phyloP scores from a whole-genome alignment of 345 rosid genomes.

The Lepidium aucheri region DNA sequence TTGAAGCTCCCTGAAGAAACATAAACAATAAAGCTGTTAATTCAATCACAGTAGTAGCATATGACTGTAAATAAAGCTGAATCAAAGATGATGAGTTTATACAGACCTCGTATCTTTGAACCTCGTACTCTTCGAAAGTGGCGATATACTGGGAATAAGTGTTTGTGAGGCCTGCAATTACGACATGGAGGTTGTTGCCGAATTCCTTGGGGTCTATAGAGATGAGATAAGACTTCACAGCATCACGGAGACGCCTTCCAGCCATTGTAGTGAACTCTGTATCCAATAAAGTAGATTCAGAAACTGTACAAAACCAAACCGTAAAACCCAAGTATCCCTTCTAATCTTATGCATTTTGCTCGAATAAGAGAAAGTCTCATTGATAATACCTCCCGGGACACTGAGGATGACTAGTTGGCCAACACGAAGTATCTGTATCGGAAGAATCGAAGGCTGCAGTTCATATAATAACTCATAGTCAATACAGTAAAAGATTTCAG shows the following conservation, averaged over 20 bases:
- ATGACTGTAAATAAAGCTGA: background rate
- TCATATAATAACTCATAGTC: background rate
- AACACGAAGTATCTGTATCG: slow-evolving; percentile 73
- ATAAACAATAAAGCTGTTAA: background rate
- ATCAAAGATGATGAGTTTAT: background rate
- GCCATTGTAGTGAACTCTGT: slow-evolving; percentile 91
- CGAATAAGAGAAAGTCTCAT: background rate
- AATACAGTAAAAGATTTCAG: background rate
- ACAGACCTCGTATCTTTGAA: slow-evolving; percentile 90
- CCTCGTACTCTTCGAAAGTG: slow-evolving; percentile 81
- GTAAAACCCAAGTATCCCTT: background rate
- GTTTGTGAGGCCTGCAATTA: slow-evolving; percentile 35
- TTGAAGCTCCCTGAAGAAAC: slow-evolving; percentile 72
- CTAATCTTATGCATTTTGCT: background rate
- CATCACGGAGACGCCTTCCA: slow-evolving; percentile 96
- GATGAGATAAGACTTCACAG: slow-evolving; percentile 40
- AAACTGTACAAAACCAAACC: background rate
- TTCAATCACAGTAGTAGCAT: background rate
- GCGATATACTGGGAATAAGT: slow-evolving; percentile 80
- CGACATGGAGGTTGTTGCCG: slow-evolving; percentile 34
- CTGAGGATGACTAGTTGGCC: slow-evolving; percentile 89
- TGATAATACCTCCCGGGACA: slow-evolving; percentile 86
- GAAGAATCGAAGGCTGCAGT: slow-evolving; percentile 89
- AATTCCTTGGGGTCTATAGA: slow-evolving; percentile 24
- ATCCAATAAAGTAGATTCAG: background rate